Evolutionary conservation across 495 filamentous ascomycete genomes (phyloP).

Genomic region (Mycothermus thermophilus): DNA sequence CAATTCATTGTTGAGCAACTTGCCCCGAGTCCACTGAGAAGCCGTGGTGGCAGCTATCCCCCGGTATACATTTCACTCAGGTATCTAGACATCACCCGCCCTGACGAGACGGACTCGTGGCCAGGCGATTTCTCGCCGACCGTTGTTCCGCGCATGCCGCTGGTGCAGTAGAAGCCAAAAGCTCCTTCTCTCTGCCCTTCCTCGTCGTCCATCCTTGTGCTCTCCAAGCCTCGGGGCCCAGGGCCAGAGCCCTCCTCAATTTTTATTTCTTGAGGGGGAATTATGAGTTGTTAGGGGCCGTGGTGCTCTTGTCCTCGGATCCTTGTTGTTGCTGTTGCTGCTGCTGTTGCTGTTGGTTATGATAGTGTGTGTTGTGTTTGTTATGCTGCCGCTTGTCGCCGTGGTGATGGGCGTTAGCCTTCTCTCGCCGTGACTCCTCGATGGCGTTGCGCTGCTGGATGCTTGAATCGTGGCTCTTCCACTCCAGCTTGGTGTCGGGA

Average conservation of each 20-base stretch:
- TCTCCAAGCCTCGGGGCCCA: no score
- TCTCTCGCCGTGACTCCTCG: constrained; percentile 71
- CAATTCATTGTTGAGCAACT: no score
- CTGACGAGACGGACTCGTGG: no score
- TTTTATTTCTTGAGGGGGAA: not conserved
- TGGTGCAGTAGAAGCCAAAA: constrained; percentile 2
- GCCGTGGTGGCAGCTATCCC: no score
- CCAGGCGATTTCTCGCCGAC: no score
- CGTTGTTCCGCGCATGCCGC: no score
- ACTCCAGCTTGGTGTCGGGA: constrained; percentile 76
- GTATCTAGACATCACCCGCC: no score
- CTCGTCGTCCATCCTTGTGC: no score
- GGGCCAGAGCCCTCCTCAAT: not conserved
- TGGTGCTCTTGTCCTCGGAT: constrained; percentile 12
- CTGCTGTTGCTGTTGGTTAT: constrained; percentile 14
- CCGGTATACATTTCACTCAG: no score
- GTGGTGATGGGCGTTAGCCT: constrained; percentile 39
- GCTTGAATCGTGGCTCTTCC: constrained; percentile 79
- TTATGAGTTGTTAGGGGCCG: constrained; percentile 9
- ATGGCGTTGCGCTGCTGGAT: constrained; percentile 70
- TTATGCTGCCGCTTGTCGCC: constrained; percentile 26
- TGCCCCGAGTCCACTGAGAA: no score
- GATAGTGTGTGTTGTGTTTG: constrained; percentile 15
- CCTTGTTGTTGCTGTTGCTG: constrained; percentile 10
- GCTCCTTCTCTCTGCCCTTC: no score